Base-by-base conservation (phyloP, 345 rosid species). In the Dimocarpus longan region DNA sequence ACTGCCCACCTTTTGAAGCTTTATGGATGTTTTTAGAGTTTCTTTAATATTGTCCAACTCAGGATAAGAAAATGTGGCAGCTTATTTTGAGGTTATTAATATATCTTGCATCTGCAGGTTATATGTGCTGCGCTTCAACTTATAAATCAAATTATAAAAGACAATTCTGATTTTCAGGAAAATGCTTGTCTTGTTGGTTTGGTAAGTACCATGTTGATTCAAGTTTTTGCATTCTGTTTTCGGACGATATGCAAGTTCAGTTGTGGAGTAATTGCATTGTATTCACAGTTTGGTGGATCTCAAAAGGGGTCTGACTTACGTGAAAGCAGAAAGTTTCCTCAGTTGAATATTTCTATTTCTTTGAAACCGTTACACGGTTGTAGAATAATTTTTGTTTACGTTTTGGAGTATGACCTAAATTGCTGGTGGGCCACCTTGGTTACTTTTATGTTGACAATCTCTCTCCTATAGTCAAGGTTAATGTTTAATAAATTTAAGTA, bases 151-250 rank as follows among this genome's bases (percentile, higher is more conserved):
- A 87, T 91, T 79, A 85, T 93, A 19, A 94, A 90, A 86, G 98
- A 96, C 79, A 94, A 93, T 80, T 83, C 93, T 6, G 97, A 91
- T 77, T 90, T 94, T 84, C 95, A 86, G 90, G 97, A 96, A 90
- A 94, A 96, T 86, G 99, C 99, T 79, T 96, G 99, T 86, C 98
- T 96, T 83, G 93, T 96, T 82, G 98, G 98, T 81, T 82, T 92
- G 73, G 94, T 90, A 84, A 86, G 94, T 80, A 37, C 66, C 71
- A 75, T 44, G 62, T 79, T 77, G 43, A 54, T 73, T 59, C 76
- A 12, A 46, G 39, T 67, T 79, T 48, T 63, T 79, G 65, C 21
- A 37, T 80, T 77, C 42, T 74, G 42, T 43, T 69, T 37, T 71
- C 50, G 57, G 63, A 69, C 39, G 63, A 32, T 28, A 26, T 37